These are phyloP conservation scores for Wickerhamiella azymoides DNA, from an alignment of 805 yeast genomes.

Conservation along the genomic window DNA sequence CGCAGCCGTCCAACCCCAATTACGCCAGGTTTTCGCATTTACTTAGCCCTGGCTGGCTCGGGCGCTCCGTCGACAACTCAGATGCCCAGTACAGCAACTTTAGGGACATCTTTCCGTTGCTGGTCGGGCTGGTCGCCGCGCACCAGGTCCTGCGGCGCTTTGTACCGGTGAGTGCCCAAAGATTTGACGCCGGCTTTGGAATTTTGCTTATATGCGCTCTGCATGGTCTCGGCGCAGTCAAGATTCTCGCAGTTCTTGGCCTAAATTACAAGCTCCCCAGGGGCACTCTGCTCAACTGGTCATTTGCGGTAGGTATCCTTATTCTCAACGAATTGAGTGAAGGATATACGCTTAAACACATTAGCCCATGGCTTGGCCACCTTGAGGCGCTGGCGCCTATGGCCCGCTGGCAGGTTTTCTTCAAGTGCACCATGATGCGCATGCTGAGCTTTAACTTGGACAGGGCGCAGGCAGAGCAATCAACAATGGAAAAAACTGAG, in stretches of 20 bases:
- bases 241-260: conserved; percentile 44
- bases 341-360: conserved; percentile 35
- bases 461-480: conserved; percentile 12
- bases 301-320: conserved; percentile 61
- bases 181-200: conserved; percentile 68
- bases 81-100: conserved; percentile 83
- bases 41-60: conserved; percentile 77
- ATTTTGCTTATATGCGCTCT: conserved; percentile 50
- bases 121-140: conserved; percentile 38
- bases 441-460: conserved; percentile 76
- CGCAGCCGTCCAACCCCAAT: conserved; percentile 49
- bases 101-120: conserved; percentile 58
- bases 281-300: conserved; percentile 35
- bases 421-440: conserved; percentile 75
- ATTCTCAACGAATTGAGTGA: conserved; percentile 64
- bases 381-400: conserved; percentile 56
- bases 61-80: conserved; percentile 67
- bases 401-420: conserved; percentile 90
- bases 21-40: conserved; percentile 47
- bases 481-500: conserved; percentile 7
- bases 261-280: conserved; percentile 40
- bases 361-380: conserved; percentile 31
- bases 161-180: conserved; percentile 26
- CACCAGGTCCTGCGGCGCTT: conserved; percentile 42
- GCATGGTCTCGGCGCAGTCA: conserved; percentile 65